Percentiles rank a stretch among this genome's conserved stretches.
Evolutionary conservation across 176 grass and related monocot species (phyloP).

Genomic region (Zoysia pacifica): DNA sequence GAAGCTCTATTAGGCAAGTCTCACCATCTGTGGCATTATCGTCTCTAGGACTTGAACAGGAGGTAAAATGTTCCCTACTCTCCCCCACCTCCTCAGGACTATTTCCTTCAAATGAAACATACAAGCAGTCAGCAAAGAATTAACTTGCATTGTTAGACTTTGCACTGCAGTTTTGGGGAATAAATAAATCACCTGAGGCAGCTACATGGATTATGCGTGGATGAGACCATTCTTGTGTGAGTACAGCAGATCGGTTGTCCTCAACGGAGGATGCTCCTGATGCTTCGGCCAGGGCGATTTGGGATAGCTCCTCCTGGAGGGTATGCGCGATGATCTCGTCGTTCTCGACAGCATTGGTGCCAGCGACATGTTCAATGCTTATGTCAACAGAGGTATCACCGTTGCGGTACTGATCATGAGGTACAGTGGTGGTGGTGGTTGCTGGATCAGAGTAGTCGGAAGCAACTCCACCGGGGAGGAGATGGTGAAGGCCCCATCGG

Average conservation of each 20-base stretch:
- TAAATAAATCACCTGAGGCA: constrained; percentile 24
- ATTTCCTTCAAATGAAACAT: background rate
- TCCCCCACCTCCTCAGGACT: constrained; percentile 9
- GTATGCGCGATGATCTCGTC: constrained; percentile 72
- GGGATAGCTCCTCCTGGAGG: constrained; percentile 70
- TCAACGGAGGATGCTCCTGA: constrained; percentile 5
- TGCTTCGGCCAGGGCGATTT: constrained; percentile 59
- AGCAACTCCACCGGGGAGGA: constrained; percentile 34
- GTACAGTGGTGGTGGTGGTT: background rate
- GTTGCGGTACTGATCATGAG: constrained; percentile 10
- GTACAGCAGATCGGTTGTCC: constrained; percentile 52
- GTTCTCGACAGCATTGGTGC: constrained; percentile 44
- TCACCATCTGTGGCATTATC: constrained; percentile 24
- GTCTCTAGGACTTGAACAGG: constrained; percentile 46
- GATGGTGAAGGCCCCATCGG: constrained; percentile 81
- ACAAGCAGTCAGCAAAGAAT: background rate
- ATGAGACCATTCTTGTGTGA: constrained; percentile 63
- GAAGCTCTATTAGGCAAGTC: constrained; percentile 27
- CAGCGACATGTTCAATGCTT: background rate
- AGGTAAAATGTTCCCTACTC: constrained; percentile 32
- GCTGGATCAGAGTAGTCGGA: background rate
- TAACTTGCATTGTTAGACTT: background rate
- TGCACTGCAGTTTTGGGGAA: background rate
- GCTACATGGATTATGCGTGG: constrained; percentile 12
- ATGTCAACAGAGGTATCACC: background rate